Base-by-base conservation (phyloP, 1,139 yeast species). In the Zygosaccharomyces sapae region DNA sequence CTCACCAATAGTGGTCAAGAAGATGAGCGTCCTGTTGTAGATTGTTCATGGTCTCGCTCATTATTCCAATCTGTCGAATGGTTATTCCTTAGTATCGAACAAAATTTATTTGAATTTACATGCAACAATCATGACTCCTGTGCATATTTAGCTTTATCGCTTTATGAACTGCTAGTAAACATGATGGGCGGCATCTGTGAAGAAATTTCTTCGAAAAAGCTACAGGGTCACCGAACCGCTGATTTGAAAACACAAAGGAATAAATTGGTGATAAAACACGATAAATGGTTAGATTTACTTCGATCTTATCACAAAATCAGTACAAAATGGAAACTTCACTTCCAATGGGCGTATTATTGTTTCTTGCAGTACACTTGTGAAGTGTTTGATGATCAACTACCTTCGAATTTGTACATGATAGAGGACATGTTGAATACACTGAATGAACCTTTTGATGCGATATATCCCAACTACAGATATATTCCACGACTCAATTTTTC, bases 141-240 rank as follows among this genome's bases (percentile, higher is more conserved):
- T 33, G 43, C 56, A 30, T 53, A 48, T 36, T 35, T 64, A 2
- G 62, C 62, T 1, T 50, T 69, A 16, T 69, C 78, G 0, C 59
- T 83, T 0, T 74, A 72, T 53, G 96, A 86, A 56, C 55, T 83
- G 0, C 61, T 84, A 25, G 72, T 81, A 0, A 86, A 86, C 58
- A 43, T 51, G 44, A 41, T 65, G 55, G 67, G 65, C 39, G 42
- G 49, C 27, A 43, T 61, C 4, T 51, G 51, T 16, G 60, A 58
- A 20, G 65, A 59, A 20, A 54, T 64, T 5, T 48, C 44, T 13
- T 45, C 58, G 1, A 61, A 56, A 46, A 55, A 53, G 43, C 39
- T 55, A 5, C 63, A 57, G 34, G 64, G 66, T 3, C 58, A 52
- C 19, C 62, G 58, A 49, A 45, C 51, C 59, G 50, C 52, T 63